phyloP scores from a whole-genome alignment of 805 yeast genomes.

The Candida gorgasii region DNA sequence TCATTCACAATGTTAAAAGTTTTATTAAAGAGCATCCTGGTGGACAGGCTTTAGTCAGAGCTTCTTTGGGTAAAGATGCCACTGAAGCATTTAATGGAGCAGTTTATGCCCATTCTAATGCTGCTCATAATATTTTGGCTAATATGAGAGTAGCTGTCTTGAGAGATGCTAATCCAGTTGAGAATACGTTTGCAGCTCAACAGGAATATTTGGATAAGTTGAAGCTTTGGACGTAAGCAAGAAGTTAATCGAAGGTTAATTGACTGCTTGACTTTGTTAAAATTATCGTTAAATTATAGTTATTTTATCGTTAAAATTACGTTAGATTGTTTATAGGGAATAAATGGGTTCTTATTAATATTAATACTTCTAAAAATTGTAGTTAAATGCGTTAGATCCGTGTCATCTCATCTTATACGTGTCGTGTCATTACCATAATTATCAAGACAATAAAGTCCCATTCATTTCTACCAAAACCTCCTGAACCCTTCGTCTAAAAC shows the following conservation, averaged over 20 bases:
- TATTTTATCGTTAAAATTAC: too few species aligned
- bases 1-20: constrained; percentile 71
- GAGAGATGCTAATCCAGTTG: constrained; percentile 61
- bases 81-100: constrained; percentile 85
- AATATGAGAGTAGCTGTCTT: constrained; percentile 82
- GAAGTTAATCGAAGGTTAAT: too few species aligned
- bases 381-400: too few species aligned
- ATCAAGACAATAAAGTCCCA: too few species aligned
- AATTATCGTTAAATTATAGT: too few species aligned
- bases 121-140: constrained; percentile 81
- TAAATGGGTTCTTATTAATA: constrained; percentile 6
- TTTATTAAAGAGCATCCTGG: constrained; percentile 82
- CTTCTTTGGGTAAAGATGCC: constrained; percentile 79
- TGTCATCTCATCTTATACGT: too few species aligned
- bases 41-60: constrained; percentile 70
- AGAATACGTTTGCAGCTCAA: constrained; percentile 55
- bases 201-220: constrained; percentile 43
- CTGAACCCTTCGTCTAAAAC: too few species aligned
- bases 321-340: constrained; percentile 6
- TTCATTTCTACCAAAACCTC: too few species aligned
- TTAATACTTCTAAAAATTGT: too few species aligned
- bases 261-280: too few species aligned
- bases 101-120: constrained; percentile 81
- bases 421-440: too few species aligned
- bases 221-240: constrained; percentile 7